Conservation (phyloP, 306 rosid species). For the Malus domestica region DNA sequence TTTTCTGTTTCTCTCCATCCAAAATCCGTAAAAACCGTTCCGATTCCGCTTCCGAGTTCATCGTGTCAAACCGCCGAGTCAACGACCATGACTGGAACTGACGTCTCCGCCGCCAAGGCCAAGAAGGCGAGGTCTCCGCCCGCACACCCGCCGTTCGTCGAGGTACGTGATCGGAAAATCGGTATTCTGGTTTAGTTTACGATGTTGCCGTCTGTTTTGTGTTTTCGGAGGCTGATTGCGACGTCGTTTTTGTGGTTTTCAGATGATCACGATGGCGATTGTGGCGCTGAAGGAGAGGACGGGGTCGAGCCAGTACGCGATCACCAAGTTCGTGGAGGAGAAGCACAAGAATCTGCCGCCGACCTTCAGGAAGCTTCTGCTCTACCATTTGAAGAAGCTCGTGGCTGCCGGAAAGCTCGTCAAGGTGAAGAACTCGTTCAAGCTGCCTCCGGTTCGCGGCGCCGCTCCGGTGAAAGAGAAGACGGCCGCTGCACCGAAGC, state of each 20-base stretch:
- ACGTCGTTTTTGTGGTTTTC: neutral
- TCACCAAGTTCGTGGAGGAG: constrained; percentile 36
- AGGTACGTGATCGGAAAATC: neutral
- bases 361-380: constrained; percentile 59
- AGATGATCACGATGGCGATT: constrained; percentile 46
- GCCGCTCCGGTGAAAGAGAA: constrained; percentile 15
- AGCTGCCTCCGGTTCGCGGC: constrained; percentile 34
- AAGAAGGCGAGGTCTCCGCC: constrained; percentile 18
- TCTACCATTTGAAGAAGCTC: constrained; percentile 46
- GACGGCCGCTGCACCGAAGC: constrained; percentile 1
- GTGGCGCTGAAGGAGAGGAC: constrained; percentile 38
- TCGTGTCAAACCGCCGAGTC: neutral
- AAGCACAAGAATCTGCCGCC: constrained; percentile 49
- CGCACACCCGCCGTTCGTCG: constrained; percentile 34
- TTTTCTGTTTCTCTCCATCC: neutral
- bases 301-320: constrained; percentile 46
- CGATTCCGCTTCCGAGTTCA: neutral
- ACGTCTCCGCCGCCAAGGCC: constrained; percentile 10
- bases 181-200: neutral
- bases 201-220: neutral
- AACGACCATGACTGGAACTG: constrained; percentile 4
- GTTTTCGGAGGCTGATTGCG: neutral
- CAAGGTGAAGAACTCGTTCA: constrained; percentile 73
- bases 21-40: accelerated
- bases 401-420: constrained; percentile 64